Evolutionary conservation across 2,329 filamentous ascomycete species (phyloP), one percentile per base, ranked within the genome.

Genomic region (Colletotrichum sp.): DNA sequence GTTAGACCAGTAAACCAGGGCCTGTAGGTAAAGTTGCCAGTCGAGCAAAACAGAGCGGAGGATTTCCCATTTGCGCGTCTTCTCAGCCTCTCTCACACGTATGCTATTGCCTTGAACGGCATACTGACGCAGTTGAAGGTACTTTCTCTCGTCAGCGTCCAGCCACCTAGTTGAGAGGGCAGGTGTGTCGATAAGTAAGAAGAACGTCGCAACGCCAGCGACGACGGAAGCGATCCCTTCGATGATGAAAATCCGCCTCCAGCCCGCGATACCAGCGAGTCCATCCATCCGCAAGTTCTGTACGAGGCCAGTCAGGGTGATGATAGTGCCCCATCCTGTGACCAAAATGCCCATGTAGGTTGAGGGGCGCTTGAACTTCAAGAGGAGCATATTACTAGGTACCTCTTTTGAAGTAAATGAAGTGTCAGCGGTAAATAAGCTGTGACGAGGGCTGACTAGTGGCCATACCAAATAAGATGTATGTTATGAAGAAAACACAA

Each of bases 401-500:
- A 90, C 88, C 79, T 94, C 52, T 57, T 22, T 57, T 22, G 6
- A 0, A 27, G 12, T 4, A 15, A 8, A 57, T 57, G 25, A 27
- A 25, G 22, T 8, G 22, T 25, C 22, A 27, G 39, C 39, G 39
- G 39, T 0, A 28, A 13, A 28, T 57, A 22, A 5, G 22, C 25
- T 5, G 52, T 27, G 15, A 27, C 22, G 39, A n/a, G 0, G 39
- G 39, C 39, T n/a, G 16, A 27, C 8, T 57, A 57, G n/a, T 57
- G 12, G 2, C 15, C 52, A 25, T 57, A 57, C 22, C 92, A 74
- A 93, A 93, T 16, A 93, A 84, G 2, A 92, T 86, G 80, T 95
- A 95, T 2, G 91, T 88, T 48, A 94, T 87, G 85, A 94, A 95
- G 85, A 95, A 94, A 85, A 76, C 71, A 7, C 78, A 89, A 83